These are phyloP conservation scores for Scenedesmus sp. DNA, from an alignment of 163 green algal species.

Conservation along the genomic window DNA sequence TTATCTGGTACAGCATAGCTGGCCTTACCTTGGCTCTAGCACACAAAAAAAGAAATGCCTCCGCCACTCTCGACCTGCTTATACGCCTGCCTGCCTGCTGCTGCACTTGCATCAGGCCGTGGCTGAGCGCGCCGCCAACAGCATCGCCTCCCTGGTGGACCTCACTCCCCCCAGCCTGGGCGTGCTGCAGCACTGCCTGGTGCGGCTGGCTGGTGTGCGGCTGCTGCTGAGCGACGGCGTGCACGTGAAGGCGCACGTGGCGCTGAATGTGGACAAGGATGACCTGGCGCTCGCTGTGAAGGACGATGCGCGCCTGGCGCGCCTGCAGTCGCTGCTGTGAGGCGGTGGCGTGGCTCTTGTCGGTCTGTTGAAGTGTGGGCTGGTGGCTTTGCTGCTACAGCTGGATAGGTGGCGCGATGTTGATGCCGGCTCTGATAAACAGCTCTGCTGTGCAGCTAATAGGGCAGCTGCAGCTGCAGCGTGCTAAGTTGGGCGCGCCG, in stretches of 20 bases:
- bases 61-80: not conserved
- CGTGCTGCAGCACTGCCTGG: slow-evolving; percentile 42
- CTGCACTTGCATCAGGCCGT: not conserved
- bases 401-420: not conserved
- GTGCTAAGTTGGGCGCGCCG: too few species aligned
- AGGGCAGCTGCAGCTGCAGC: not conserved
- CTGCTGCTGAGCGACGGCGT: slow-evolving; percentile 57
- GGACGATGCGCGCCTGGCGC: slow-evolving; percentile 57
- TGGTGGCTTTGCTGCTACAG: not conserved
- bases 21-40: too few species aligned
- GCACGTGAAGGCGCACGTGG: slow-evolving; percentile 59
- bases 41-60: too few species aligned
- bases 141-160: slow-evolving; percentile 37
- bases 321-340: slow-evolving; percentile 62
- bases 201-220: slow-evolving; percentile 34
- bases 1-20: too few species aligned
- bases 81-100: not conserved
- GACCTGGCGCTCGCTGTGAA: slow-evolving; percentile 70
- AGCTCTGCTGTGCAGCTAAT: not conserved
- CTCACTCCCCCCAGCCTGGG: slow-evolving; percentile 16
- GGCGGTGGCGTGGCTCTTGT: not conserved
- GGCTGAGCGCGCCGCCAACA: slow-evolving; percentile 31
- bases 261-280: slow-evolving; percentile 74
- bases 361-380: not conserved
- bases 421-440: not conserved